phyloP scores from a whole-genome alignment of 1,139 yeast species.

The Tardiomyces blankii region DNA sequence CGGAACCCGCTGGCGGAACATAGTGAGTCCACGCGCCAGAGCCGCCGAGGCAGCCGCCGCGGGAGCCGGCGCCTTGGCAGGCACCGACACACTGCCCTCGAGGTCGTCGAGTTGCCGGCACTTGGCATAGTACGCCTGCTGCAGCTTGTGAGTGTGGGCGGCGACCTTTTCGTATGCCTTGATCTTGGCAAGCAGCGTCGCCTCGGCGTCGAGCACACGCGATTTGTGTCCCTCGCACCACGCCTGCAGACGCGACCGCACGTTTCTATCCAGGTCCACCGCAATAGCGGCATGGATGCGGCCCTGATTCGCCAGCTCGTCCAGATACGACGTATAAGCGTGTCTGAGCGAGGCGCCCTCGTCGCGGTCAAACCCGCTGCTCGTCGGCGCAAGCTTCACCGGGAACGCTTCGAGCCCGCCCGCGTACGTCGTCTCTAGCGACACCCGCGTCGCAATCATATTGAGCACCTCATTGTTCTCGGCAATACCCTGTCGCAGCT shows the following conservation, averaged over 20 bases:
- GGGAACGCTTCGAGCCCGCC: constrained; percentile 35
- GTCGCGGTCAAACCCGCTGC: constrained; percentile 29
- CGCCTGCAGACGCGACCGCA: constrained; percentile 55
- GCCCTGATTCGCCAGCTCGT: constrained; percentile 51
- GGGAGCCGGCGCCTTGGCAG: background rate
- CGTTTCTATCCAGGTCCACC: constrained; percentile 43
- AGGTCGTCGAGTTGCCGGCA: constrained; percentile 59
- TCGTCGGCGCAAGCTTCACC: constrained; percentile 17
- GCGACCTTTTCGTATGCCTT: constrained; percentile 38
- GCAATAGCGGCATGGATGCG: constrained; percentile 53
- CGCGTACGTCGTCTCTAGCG: constrained; percentile 54
- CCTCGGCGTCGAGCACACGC: constrained; percentile 49
- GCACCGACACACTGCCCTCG: background rate
- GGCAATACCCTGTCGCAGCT: constrained; percentile 51
- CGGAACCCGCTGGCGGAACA: background rate
- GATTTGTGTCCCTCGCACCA: constrained; percentile 66
- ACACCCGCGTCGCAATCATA: constrained; percentile 52
- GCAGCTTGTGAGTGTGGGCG: constrained; percentile 42
- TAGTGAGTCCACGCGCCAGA: background rate
- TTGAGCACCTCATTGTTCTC: constrained; percentile 59
- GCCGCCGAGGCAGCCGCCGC: background rate
- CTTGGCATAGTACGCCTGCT: constrained; percentile 56
- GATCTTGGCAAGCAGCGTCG: constrained; percentile 36
- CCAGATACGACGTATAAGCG: constrained; percentile 40
- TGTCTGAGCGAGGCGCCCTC: constrained; percentile 37